phyloP scores from a whole-genome alignment of 805 yeast species.

The Saccharomycopsis amapae region DNA sequence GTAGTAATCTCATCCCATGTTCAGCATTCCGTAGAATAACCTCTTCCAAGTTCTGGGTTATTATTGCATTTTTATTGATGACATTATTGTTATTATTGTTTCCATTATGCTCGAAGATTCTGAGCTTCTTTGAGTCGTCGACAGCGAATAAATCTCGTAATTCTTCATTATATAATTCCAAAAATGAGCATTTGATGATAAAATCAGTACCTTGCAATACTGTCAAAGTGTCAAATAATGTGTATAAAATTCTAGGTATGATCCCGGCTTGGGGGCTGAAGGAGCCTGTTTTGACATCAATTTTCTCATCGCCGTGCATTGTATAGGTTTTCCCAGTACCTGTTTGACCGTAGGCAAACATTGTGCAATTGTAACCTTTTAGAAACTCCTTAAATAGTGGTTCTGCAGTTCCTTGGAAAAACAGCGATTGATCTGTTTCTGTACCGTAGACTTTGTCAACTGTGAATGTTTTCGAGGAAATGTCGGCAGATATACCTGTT shows the following conservation, averaged over 20 bases:
- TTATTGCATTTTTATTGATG: constrained; percentile 10
- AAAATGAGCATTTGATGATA: constrained; percentile 68
- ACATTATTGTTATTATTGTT: not conserved
- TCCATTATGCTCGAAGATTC: constrained; percentile 39
- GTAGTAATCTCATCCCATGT: constrained; percentile 50
- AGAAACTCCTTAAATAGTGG: constrained; percentile 62
- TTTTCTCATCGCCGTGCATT: constrained; percentile 58
- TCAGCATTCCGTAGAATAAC: constrained; percentile 44
- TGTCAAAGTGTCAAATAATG: constrained; percentile 45
- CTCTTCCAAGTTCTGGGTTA: constrained; percentile 61
- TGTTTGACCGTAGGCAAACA: constrained; percentile 87
- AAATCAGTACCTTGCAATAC: constrained; percentile 37
- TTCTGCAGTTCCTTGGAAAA: constrained; percentile 62
- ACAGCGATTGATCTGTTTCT: constrained; percentile 59
- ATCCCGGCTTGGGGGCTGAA: constrained; percentile 51
- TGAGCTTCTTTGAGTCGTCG: constrained; percentile 39
- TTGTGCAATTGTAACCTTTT: constrained; percentile 71
- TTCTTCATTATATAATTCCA: constrained; percentile 86
- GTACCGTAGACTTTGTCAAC: constrained; percentile 84
- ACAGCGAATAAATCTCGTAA: constrained; percentile 57
- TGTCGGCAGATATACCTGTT: constrained; percentile 17
- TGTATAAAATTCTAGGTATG: constrained; percentile 51
- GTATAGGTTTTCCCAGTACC: constrained; percentile 84
- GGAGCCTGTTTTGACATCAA: constrained; percentile 26
- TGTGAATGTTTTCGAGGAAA: constrained; percentile 44